These are phyloP conservation scores for Ceratocystis cacaofunesta DNA, from an alignment of 2,329 filamentous ascomycete species.

Conservation along the genomic window DNA sequence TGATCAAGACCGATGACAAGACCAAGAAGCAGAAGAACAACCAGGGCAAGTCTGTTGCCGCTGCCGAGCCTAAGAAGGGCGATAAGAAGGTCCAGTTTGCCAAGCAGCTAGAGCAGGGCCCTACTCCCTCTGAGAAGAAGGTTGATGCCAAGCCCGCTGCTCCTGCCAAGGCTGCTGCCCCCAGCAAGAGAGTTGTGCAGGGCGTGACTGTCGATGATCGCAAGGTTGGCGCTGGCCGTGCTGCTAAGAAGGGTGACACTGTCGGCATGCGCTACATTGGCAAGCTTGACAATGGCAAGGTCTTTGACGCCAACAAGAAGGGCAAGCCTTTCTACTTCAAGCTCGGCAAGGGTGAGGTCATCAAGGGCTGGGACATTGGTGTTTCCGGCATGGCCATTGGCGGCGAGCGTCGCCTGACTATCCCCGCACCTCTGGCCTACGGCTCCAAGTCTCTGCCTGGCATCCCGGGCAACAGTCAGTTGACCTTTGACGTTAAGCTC, in stretches of 20 bases:
- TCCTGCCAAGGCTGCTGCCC: conserved; percentile 25
- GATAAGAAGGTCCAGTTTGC: conserved; percentile 98
- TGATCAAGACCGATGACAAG: conserved; percentile 66
- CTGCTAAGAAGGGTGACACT: conserved; percentile 77
- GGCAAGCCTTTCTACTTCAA: conserved; percentile 96
- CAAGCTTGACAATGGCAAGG: conserved; percentile 86
- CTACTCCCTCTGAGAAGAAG: conserved; percentile 48
- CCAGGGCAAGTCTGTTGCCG: conserved; percentile 67
- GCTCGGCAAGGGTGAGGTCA: conserved; percentile 86
- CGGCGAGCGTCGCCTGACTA: conserved; percentile 81
- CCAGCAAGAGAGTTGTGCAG: conserved; percentile 64
- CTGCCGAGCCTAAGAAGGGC: conserved; percentile 44
- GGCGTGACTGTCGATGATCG: conserved; percentile 92
- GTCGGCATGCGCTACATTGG: conserved; percentile 96
- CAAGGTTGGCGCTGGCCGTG: conserved; percentile 72
- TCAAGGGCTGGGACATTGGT: conserved; percentile 97
- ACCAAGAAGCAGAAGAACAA: conserved; percentile 98
- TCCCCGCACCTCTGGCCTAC: conserved; percentile 78
- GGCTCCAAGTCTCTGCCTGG: conserved; percentile 69
- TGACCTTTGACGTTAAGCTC: conserved; percentile 85
- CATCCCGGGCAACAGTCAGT: conserved; percentile 79
- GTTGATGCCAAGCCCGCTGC: conserved; percentile 30
- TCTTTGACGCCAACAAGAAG: conserved; percentile 99
- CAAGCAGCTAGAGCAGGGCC: conserved; percentile 96
- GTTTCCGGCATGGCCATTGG: conserved; percentile 83